Evolutionary conservation across 2,329 filamentous ascomycete species (phyloP), one percentile per base, ranked within the genome.

Genomic region (Pseudopyrenochaeta lycopersici): DNA sequence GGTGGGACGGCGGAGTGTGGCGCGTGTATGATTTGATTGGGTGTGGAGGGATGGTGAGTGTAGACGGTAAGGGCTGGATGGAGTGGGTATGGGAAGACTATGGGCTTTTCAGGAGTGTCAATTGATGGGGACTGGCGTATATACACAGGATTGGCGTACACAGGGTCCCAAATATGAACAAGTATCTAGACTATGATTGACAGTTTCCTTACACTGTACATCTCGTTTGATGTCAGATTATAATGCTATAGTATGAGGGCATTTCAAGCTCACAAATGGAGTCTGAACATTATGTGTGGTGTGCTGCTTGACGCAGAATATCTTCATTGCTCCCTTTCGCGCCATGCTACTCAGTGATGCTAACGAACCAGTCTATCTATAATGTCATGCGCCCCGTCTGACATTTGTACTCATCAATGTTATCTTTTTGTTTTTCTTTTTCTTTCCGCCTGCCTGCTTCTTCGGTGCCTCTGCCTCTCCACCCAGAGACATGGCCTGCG

Each of bases 381-480:
- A 36, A 30, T 40, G 41, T 67, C 64, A 74, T 52, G 85, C 85
- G 23, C 83, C 84, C 67, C 85, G 77, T 60, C 85, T 77, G 38
- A 81, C 85, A 64, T 84, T 87, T 23, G 86, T 89, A 54, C 85
- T 87, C 86, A 89, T 88, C 54, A 89, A 70, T 9, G 86, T 89
- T 50, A 89, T 89, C 76, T 88, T 88, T 77, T 87, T 87, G 38
- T 81, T 82, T 73, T 88, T 88, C 77, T 88, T 88, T 73, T 85
- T 85, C 72, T 85, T 85, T 36, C 81, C 79, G 9, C 76, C 78
- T 1, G 66, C 64, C 23, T 61, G 62, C 64, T 75, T 77, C 57
- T 70, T 74, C 11, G 56, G 46, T 31, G 56, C 44, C 50, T 65
- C 66, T 52, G 65, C 68, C 29, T 50, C 65, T 52, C 68, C 71